Evolutionary conservation across 1,284 basidiomycete species (phyloP).

Genomic region (Microbotryomycetes sp.): DNA sequence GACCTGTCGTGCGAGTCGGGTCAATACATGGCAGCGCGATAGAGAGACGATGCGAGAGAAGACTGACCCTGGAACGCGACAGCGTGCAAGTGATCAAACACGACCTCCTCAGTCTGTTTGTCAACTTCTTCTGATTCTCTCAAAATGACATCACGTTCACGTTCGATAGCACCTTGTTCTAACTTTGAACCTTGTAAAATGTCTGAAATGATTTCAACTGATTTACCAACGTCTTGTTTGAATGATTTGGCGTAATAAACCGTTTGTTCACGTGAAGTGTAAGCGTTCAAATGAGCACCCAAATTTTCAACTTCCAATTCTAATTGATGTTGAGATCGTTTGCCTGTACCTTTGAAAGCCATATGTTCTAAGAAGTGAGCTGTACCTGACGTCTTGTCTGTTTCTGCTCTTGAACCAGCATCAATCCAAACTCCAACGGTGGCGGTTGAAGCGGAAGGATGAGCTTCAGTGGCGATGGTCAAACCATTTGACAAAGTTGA

Average conservation of each 20-base stretch:
- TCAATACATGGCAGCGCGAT: neutral
- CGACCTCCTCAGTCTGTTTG: conserved; percentile 96
- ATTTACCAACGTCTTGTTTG: conserved; percentile 83
- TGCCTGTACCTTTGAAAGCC: conserved; percentile 76
- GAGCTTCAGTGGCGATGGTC: conserved; percentile 68
- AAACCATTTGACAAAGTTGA: conserved; percentile 85
- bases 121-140: conserved; percentile 99
- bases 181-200: conserved; percentile 98
- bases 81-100: conserved; percentile 96
- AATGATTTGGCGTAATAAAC: conserved; percentile 99
- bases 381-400: conserved; percentile 85
- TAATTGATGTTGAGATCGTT: conserved; percentile 80
- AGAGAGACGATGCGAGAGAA: neutral
- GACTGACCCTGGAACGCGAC: conserved; percentile 85
- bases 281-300: conserved; percentile 95
- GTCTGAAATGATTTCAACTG: conserved; percentile 96
- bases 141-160: conserved; percentile 94
- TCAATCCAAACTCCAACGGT: conserved; percentile 99
- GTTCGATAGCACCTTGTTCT: conserved; percentile 79
- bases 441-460: conserved; percentile 90
- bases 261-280: conserved; percentile 97
- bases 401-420: conserved; percentile 94
- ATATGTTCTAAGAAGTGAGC: conserved; percentile 99
- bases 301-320: conserved; percentile 98
- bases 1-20: conserved; percentile 39